Evolutionary conservation across 257 asterid genomes (phyloP).

Genomic region (Parsonsia alboflavescens): DNA sequence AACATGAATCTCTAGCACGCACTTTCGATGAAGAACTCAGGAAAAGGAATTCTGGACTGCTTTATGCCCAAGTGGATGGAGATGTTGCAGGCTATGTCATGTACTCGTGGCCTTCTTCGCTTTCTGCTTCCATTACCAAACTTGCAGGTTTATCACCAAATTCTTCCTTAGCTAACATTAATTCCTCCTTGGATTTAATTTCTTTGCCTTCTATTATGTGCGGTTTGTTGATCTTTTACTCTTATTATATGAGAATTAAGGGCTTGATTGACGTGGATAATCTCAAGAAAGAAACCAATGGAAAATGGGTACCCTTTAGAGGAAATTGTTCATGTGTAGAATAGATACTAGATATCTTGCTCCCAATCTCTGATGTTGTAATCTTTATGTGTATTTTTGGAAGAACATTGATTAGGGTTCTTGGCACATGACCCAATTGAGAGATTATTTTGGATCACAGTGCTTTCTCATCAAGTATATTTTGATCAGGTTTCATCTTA

Average conservation of each 20-base stretch:
- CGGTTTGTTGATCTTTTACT: background rate
- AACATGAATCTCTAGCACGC: constrained; percentile 81
- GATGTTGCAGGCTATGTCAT: constrained; percentile 78
- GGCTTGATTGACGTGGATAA: background rate
- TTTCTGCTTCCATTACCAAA: constrained; percentile 70
- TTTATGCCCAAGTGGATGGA: constrained; percentile 39
- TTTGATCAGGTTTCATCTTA: background rate
- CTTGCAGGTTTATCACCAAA: constrained; percentile 53
- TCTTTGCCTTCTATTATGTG: background rate
- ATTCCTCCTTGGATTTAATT: background rate
- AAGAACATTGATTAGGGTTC: background rate
- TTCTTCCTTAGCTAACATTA: background rate
- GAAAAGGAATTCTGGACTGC: constrained; percentile 64
- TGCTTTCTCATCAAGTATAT: background rate
- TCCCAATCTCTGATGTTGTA: background rate
- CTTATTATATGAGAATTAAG: background rate
- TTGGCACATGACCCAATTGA: background rate
- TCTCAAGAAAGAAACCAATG: background rate
- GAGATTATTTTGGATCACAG: background rate
- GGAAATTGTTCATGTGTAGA: background rate
- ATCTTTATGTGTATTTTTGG: background rate
- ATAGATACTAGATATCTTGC: background rate
- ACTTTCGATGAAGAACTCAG: constrained; percentile 61
- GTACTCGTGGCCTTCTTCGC: constrained; percentile 83
- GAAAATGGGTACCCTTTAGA: background rate